Percentiles rank a stretch among this genome's conserved stretches.
Conservation (phyloP, 2,329 filamentous ascomycete genomes). For the Acrocalymma vagum region DNA sequence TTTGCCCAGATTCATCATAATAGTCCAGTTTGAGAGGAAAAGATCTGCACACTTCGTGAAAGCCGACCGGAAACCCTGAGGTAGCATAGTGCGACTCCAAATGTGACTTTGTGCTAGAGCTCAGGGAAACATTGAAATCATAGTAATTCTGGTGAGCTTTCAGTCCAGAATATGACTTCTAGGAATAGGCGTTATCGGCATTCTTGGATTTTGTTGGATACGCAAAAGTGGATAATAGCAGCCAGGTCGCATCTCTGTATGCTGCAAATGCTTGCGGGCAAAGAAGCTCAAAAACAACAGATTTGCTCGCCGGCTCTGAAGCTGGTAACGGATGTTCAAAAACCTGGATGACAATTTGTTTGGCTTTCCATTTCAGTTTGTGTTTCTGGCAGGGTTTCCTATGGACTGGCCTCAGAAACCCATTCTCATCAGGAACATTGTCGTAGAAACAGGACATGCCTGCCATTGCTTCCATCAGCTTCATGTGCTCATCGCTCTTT, state of each 20-base stretch:
- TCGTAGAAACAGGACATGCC: constrained; percentile 41
- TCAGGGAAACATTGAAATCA: constrained; percentile 45
- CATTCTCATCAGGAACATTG: constrained; percentile 14
- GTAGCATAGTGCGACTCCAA: constrained; percentile 58
- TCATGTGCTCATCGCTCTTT: constrained; percentile 46
- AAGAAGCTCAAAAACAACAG: constrained; percentile 62
- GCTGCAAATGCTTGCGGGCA: constrained; percentile 54
- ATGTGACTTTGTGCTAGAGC: constrained; percentile 58
- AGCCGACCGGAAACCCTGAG: constrained; percentile 50
- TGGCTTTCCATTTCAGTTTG: constrained; percentile 43
- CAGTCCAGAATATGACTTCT: constrained; percentile 47
- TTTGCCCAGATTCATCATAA: constrained; percentile 51
- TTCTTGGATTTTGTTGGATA: constrained; percentile 6
- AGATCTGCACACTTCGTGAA: constrained; percentile 55
- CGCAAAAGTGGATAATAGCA: constrained; percentile 52
- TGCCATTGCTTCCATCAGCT: constrained; percentile 45
- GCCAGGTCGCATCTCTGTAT: constrained; percentile 65
- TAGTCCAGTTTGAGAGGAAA: constrained; percentile 59
- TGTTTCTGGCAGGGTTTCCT: constrained; percentile 55
- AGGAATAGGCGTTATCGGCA: constrained; percentile 28
- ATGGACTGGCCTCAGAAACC: constrained; percentile 14
- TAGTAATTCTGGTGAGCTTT: constrained; percentile 21
- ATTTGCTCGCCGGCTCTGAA: constrained; percentile 45
- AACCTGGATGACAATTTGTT: constrained; percentile 54
- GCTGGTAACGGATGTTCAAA: constrained; percentile 62